Percentiles rank a stretch among this genome's conserved stretches.
phyloP scores from a whole-genome alignment of 306 rosid genomes.

The Cicer cuneatum region DNA sequence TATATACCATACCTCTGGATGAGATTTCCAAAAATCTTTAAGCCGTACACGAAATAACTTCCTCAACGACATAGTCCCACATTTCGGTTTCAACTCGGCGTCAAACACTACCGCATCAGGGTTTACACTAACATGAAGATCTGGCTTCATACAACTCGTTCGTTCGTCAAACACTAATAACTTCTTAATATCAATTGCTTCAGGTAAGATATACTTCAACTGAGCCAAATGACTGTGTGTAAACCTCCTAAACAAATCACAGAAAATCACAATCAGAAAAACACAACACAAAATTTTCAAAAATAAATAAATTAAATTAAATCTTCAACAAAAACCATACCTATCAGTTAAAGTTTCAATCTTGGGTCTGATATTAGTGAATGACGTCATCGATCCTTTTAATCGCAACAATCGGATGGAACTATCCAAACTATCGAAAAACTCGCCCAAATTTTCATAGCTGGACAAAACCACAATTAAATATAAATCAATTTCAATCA shows the following conservation, averaged over 20 bases:
- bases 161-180: conserved; percentile 56
- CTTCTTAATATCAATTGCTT: conserved; percentile 67
- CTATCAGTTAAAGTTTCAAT: conserved; percentile 72
- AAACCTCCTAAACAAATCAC: conserved; percentile 68
- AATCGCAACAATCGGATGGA: conserved; percentile 59
- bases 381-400: conserved; percentile 54
- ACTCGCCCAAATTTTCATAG: conserved; percentile 57
- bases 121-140: conserved; percentile 65
- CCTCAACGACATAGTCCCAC: conserved; percentile 50
- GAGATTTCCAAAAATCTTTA: conserved; percentile 55
- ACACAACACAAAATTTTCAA: not conserved
- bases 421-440: conserved; percentile 65
- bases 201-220: conserved; percentile 72
- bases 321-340: conserved; percentile 42
- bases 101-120: conserved; percentile 47
- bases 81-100: conserved; percentile 39
- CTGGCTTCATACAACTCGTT: conserved; percentile 73
- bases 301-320: not conserved
- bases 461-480: conserved; percentile 47
- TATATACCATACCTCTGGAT: conserved; percentile 61
- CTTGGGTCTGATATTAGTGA: conserved; percentile 52
- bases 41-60: conserved; percentile 57
- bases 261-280: conserved; percentile 14
- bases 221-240: conserved; percentile 74
- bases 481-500: not conserved